Evolutionary conservation across 1,284 basidiomycete genomes (phyloP), one percentile per base, ranked within the genome.

Genomic region (Trametes pubescens): DNA sequence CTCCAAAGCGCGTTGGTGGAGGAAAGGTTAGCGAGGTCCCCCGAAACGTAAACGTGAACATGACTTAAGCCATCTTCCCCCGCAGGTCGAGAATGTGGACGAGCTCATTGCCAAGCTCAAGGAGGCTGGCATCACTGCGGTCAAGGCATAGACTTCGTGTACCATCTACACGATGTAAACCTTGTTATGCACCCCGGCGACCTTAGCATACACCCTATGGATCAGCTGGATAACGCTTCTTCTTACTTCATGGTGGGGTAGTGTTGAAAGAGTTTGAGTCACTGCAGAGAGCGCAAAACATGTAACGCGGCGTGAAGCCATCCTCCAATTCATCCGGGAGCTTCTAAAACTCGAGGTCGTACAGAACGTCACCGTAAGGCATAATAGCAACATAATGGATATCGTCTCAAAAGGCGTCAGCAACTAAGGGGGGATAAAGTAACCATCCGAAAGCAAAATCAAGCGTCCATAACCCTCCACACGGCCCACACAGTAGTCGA

Each of bases 21-120:
- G 89, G 88, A 63, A 99, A 98, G 87, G 95, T 95, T 49, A 65
- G 79, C 69, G 14, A 9, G 43, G 8, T 24, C 14, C 37, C 14
- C 14, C 34, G 22, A 18, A 26, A 4, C 22, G 6, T 21, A 18
- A 26, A 4, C 22, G 6, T 21, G 37, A 4, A n/a, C 11, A 22
- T 2, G 13, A 7, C 14, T 32, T 43, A 11, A 22, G 4, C 24
- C 22, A 13, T 22, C 16, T 13, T 18, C 11, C 10, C 24, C 35
- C 59, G 18, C 70, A 91, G 90, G 91, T 93, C 54, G 89, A 86
- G 65, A 90, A 82, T 59, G 96, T 99, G 1, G 95, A 98, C 72
- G 94, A 98, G 78, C 84, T 99, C 24, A 86, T 99, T 11, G 84
- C 82, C 47, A 98, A 95, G 82, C 85, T 99, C 67, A 96, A 95